Percentiles rank a stretch among this genome's conserved stretches.
These are phyloP conservation scores for Candida xiaguanensis DNA, from an alignment of 805 yeast genomes.

Conservation along the genomic window DNA sequence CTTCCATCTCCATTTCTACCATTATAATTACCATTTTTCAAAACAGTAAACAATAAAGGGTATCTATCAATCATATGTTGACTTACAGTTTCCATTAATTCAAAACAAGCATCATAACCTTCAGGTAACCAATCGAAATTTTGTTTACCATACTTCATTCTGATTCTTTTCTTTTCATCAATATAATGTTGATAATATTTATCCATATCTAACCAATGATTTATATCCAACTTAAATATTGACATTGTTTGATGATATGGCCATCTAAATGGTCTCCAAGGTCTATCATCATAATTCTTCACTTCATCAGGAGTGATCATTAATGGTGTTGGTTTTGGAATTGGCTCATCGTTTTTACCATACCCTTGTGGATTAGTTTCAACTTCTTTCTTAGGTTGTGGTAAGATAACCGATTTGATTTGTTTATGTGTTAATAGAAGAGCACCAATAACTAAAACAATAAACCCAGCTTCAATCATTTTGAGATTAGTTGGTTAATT, in stretches of 20 bases:
- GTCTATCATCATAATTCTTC: slow-evolving; percentile 63
- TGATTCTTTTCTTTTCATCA: slow-evolving; percentile 57
- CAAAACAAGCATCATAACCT: slow-evolving; percentile 56
- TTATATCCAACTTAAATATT: slow-evolving; percentile 64
- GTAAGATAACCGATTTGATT: slow-evolving; percentile 1
- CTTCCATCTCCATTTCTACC: slow-evolving; percentile 28
- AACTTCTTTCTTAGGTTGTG: background rate
- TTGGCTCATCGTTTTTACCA: slow-evolving; percentile 10
- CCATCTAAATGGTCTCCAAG: slow-evolving; percentile 80
- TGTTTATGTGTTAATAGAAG: slow-evolving; percentile 16
- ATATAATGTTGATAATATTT: slow-evolving; percentile 67
- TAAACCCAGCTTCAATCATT: slow-evolving; percentile 9
- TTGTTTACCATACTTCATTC: slow-evolving; percentile 54
- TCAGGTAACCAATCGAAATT: slow-evolving; percentile 68
- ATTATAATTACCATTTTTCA: slow-evolving; percentile 31
- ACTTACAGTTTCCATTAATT: slow-evolving; percentile 60
- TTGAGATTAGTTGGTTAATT: too few relatives aligned
- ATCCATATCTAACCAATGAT: slow-evolving; percentile 80
- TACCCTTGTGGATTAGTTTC: background rate
- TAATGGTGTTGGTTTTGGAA: slow-evolving; percentile 53
- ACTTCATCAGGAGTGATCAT: slow-evolving; percentile 67
- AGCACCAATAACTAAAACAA: slow-evolving; percentile 12
- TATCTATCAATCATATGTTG: slow-evolving; percentile 60
- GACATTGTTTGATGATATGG: slow-evolving; percentile 81
- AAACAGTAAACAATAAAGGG: slow-evolving; percentile 56